Base-by-base conservation (phyloP, 306 rosid genomes). In the Acacia acuminata region DNA sequence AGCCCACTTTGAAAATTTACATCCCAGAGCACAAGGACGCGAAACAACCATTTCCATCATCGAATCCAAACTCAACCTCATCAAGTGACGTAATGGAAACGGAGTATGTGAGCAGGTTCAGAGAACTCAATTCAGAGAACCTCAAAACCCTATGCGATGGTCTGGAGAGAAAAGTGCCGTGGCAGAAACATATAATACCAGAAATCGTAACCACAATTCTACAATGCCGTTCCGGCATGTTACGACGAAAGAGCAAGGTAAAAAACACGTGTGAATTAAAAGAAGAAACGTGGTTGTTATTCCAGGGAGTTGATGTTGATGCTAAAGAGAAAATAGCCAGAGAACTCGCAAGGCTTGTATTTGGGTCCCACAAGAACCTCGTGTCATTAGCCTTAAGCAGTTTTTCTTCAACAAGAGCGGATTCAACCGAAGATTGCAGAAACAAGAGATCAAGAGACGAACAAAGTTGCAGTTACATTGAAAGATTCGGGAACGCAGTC, bases 201-300 rank as follows among this genome's bases (percentile, higher is more conserved):
- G 97, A 92, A 61, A 94, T 96, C 0, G 94, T 83, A 3, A 88
- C 85, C 42, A 90, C 97, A 4, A 25, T 92, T 73, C 88, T 96
- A 80, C 91, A 92, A 78, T 92, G 99, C 87, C 87, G 99, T 60
- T 91, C 97, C 0, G 95, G 98, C 27, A 78, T 78, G 88, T 78
- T 78, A 15, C 87, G 86, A 87, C 92, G 98, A 82, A 92, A 88
- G 88, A 93, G 88, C 45, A 85, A 86, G 56, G 61, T 61, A 25
- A 82, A 75, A 76, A 82, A 65, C 74, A 79, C 19, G 6, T 1
- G 47, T 45, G 79, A 81, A 50, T 65, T 67, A 20, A 96, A 96
- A 88, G 94, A 96, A 84, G 99, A 96, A 81, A 94, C 99, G 0
- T 96, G 98, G 99, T 76, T 96, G 82, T 86, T 94, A 47, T 96